These are phyloP conservation scores for Plasmodium relictum DNA, from an alignment of 169 alveolate species.

Conservation along the genomic window DNA sequence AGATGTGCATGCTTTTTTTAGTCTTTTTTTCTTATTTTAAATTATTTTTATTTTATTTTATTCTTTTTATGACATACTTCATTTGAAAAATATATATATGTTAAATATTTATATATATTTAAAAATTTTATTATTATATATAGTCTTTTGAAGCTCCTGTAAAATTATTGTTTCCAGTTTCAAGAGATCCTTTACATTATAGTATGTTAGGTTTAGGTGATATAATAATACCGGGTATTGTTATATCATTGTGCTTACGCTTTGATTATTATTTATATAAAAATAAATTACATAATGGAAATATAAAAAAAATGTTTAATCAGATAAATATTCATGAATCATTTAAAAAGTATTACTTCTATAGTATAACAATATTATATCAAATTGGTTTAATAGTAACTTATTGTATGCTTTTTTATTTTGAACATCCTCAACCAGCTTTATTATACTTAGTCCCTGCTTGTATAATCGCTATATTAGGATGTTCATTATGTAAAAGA, in stretches of 20 bases:
- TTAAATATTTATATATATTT: background rate
- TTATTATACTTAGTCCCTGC: slow-evolving; percentile 93
- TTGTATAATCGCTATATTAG: slow-evolving; percentile 82
- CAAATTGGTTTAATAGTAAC: slow-evolving; percentile 90
- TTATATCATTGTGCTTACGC: slow-evolving; percentile 92
- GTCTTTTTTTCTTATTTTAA: background rate
- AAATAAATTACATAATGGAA: slow-evolving; percentile 68
- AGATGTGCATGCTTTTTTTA: background rate
- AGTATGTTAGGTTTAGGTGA: slow-evolving; percentile 96
- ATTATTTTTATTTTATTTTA: no score
- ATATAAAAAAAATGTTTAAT: slow-evolving; percentile 67
- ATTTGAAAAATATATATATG: background rate
- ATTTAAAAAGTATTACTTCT: slow-evolving; percentile 62
- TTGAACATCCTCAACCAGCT: slow-evolving; percentile 94
- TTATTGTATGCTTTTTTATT: slow-evolving; percentile 88
- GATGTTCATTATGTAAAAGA: slow-evolving; percentile 73
- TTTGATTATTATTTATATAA: slow-evolving; percentile 85
- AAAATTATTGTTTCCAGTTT: slow-evolving; percentile 91
- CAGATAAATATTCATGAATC: slow-evolving; percentile 68
- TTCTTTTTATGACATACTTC: no score
- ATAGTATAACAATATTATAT: slow-evolving; percentile 87
- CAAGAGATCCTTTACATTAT: slow-evolving; percentile 83
- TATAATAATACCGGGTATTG: slow-evolving; percentile 95
- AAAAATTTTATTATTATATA: slow-evolving; percentile 9
- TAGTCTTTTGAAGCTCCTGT: slow-evolving; percentile 93